Conservation (phyloP, 2,329 filamentous ascomycete genomes). For the Tolypocladium ovalisporum region DNA sequence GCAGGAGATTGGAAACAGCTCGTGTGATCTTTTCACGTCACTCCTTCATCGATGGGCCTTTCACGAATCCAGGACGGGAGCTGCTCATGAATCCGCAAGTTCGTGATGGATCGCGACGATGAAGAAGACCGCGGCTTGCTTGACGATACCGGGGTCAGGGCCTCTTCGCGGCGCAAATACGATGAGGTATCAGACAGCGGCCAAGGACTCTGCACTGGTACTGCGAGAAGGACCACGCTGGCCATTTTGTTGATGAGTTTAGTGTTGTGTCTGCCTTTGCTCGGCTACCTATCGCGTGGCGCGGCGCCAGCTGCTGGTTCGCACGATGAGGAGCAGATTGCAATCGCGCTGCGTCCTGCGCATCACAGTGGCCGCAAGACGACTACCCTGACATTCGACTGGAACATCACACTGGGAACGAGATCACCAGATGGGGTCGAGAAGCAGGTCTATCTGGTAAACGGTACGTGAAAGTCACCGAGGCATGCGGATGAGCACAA, state of each 20-base stretch:
- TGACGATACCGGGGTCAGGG: not conserved
- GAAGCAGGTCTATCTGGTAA: slow-evolving; percentile 14
- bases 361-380: slow-evolving; percentile 6
- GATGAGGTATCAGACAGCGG: not conserved
- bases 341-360: slow-evolving; percentile 7
- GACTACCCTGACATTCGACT: slow-evolving; percentile 8
- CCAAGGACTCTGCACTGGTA: not conserved
- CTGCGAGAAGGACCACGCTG: not conserved
- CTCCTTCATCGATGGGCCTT: not conserved
- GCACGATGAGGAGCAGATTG: slow-evolving; percentile 3
- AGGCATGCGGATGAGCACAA: too few species aligned
- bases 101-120: not conserved
- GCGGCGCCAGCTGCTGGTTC: not conserved
- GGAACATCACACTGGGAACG: slow-evolving; percentile 9
- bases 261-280: slow-evolving; percentile 1
- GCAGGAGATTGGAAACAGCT: not conserved
- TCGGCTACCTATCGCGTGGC: not conserved
- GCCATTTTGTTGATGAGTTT: not conserved
- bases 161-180: not conserved
- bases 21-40: not conserved
- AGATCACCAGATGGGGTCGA: slow-evolving; percentile 11
- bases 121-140: slow-evolving; percentile 3
- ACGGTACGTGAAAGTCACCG: slow-evolving; percentile 5
- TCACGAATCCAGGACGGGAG: not conserved
- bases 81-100: not conserved